Base-by-base conservation (phyloP, 106 monocot genomes). In the Gastrodia elata region DNA sequence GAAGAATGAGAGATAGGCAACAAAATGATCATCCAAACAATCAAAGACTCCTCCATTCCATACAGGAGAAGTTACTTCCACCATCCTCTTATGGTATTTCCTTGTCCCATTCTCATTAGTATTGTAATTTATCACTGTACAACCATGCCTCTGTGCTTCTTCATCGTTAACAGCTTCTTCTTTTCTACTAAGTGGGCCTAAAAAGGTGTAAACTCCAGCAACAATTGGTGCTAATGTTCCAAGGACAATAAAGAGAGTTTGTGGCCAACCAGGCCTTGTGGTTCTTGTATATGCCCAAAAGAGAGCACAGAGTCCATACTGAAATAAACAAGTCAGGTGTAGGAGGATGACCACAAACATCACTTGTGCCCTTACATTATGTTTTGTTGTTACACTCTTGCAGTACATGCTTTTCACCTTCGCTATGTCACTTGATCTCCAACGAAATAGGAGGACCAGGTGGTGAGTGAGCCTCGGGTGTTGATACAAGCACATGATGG, bases 401-500 rank as follows among this genome's bases (percentile, higher is more conserved):
- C 74, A 73, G 40, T 78, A 97, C 0, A 73, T 46, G 61, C 55
- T 80, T 37, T 89, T 74, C 1, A 88, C 74, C 42, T 79, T 83
- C 2, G 78, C 64, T 13, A 84, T 64, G 71, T 97, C 92, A 8
- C 40, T 25, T 2, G 75, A 6, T 3, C 52, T 49, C 90, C 87
- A 97, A 24, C 86, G 78, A 46, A 75, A 81, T 4, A 92, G 72
- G 9, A 90, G 78, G 1, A 83, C 81, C 2, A 92, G 67, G 75
- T 97, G 84, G 78, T 97, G 78, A 74, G 83, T 78, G 27, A 92
- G 46, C 28, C 26, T 84, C 1, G 96, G 96, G 44, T 97, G 87
- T 33, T 92, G 82, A 75, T 88, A 92, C 26, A 97, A 74, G 72
- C 88, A 86, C 88, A 97, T 90, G 68, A 97, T 79, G 39, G 96